These are phyloP conservation scores for Tolypocladium endophyticum DNA, from an alignment of 2,329 filamentous ascomycete species.

Conservation along the genomic window DNA sequence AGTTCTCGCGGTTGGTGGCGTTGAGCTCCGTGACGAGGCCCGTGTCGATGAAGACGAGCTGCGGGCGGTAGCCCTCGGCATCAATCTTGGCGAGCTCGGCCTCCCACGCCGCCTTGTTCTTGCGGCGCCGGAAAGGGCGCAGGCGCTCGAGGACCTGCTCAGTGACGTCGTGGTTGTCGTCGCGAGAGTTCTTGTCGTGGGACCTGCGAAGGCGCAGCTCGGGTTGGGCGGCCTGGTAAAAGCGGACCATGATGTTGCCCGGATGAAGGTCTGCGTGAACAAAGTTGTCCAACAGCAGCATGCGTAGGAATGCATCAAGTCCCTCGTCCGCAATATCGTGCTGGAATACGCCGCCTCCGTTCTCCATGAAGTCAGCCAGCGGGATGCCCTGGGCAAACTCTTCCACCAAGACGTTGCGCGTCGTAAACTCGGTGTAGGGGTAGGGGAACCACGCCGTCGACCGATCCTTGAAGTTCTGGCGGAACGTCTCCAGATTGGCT, in stretches of 20 bases:
- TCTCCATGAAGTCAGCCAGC: slow-evolving; percentile 78
- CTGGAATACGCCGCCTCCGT: slow-evolving; percentile 86
- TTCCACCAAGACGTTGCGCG: slow-evolving; percentile 83
- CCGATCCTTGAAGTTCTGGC: slow-evolving; percentile 79
- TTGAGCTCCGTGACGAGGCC: slow-evolving; percentile 93
- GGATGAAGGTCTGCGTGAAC: slow-evolving; percentile 94
- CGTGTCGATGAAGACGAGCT: slow-evolving; percentile 95
- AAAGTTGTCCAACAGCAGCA: slow-evolving; percentile 96
- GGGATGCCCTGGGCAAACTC: slow-evolving; percentile 95
- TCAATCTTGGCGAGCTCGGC: slow-evolving; percentile 68
- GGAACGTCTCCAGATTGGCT: slow-evolving; percentile 79
- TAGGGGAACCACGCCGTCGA: slow-evolving; percentile 96
- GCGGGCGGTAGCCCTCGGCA: slow-evolving; percentile 78
- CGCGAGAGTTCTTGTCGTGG: slow-evolving; percentile 17
- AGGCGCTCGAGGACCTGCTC: slow-evolving; percentile 77
- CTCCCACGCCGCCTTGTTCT: slow-evolving; percentile 61
- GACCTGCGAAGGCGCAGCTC: slow-evolving; percentile 36
- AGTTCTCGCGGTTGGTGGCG: slow-evolving; percentile 74
- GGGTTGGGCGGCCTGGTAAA: slow-evolving; percentile 74
- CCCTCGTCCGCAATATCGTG: slow-evolving; percentile 92
- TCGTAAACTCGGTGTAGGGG: slow-evolving; percentile 86
- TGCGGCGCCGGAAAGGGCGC: slow-evolving; percentile 54
- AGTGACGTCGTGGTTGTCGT: slow-evolving; percentile 63
- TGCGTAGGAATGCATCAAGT: slow-evolving; percentile 88
- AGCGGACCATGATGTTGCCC: slow-evolving; percentile 98